Evolutionary conservation across 1,139 yeast genomes (phyloP), one percentile per base, ranked within the genome.

Genomic region (Pneumocystis carinii): DNA sequence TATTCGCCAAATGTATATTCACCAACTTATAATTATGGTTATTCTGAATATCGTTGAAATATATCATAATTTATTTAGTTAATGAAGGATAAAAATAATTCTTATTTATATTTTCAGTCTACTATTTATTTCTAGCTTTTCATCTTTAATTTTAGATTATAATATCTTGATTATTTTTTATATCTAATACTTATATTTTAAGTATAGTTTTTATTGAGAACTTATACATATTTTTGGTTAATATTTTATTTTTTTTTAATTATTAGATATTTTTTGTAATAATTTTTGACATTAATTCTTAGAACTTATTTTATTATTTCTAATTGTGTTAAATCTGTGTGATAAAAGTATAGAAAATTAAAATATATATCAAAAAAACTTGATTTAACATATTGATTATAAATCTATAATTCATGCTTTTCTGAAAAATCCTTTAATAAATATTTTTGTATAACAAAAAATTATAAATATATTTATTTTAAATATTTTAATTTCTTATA

Each of bases 381-480:
- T 4, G 8, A 32, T 32, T 32, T 3, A 32, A 32, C 6, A 4
- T 7, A 32, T 32, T 7, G 8, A 32, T 32, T 32, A 7, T 32
- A 32, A 32, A 32, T 32, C 6, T 32, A 32, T 32, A 32, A 32
- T 32, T 32, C 35, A 32, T 32, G 29, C 7, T 32, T 32, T 32
- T 32, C 8, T 32, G 7, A 32, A 32, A 32, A 8, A 32, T 32
- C 35, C 29, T 32, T 32, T 32, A 32, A 32, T 32, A 32, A 27
- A 27, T 27, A 27, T 27, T 32, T 32, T 32, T 32, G 35, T 5
- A 32, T 32, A 32, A 32, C 35, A 32, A 4, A 27, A 27, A 32
- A 32, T 72, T 15, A 69, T 73, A 6, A 68, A 73, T 6, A 67
- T 71, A 3, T 66, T 70, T 7, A 71, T 74, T 14, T 68, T 71